phyloP scores from a whole-genome alignment of 1,284 basidiomycete genomes.

The Jaminaea rosea region DNA sequence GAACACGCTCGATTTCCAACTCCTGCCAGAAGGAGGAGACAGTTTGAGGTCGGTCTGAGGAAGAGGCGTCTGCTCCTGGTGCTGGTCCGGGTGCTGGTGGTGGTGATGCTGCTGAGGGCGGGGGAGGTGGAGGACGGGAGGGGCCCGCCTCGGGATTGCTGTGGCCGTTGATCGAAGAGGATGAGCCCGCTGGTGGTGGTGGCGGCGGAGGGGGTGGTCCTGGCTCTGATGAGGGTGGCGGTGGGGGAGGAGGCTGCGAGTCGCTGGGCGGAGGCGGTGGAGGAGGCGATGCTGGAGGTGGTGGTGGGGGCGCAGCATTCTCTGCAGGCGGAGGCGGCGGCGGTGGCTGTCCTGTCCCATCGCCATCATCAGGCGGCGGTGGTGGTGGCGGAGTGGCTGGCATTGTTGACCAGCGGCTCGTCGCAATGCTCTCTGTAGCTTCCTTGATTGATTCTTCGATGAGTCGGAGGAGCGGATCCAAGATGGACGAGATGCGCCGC shows the following conservation, averaged over 20 bases:
- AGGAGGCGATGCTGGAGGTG: no score
- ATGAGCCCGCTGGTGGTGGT: background rate
- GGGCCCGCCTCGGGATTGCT: background rate
- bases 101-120: background rate
- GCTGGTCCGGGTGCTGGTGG: background rate
- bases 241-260: background rate
- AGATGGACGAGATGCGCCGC: no score
- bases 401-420: no score
- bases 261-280: no score
- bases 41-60: constrained; percentile 4
- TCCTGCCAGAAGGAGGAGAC: constrained; percentile 29
- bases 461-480: no score
- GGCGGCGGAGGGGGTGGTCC: background rate
- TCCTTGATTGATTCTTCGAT: no score
- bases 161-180: background rate
- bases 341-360: no score
- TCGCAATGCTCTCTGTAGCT: no score
- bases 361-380: no score
- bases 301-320: background rate
- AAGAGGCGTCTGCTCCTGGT: background rate
- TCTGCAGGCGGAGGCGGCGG: background rate
- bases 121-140: background rate
- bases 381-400: no score
- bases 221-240: background rate
- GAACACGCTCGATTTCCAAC: constrained; percentile 52